A percentile compares a stretch with the other conserved stretches of the same genome.
phyloP scores from a whole-genome alignment of 202 grass and related monocot genomes.

The Panicum hallii region DNA sequence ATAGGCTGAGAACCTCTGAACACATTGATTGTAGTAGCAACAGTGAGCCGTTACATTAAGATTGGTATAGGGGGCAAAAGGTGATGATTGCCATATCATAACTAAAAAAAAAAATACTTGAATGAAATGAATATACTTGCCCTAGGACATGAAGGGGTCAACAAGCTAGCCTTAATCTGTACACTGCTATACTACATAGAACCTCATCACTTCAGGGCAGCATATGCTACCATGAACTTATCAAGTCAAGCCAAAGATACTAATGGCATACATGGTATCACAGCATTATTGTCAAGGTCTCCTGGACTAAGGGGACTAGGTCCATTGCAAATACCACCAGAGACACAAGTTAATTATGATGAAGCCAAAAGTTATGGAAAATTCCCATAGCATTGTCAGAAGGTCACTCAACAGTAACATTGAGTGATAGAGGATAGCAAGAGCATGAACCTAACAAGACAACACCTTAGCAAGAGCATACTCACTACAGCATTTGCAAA shows the following conservation, averaged over 20 bases:
- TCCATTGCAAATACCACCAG: slow-evolving; percentile 37
- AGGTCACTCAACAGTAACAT: background rate
- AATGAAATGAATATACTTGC: background rate
- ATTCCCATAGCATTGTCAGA: background rate
- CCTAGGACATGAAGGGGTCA: background rate
- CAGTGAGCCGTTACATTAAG: background rate
- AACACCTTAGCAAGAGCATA: background rate
- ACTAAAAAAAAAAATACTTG: background rate
- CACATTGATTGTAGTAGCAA: slow-evolving; percentile 18
- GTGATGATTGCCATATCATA: background rate
- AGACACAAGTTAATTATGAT: slow-evolving; percentile 28
- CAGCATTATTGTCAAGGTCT: slow-evolving; percentile 10
- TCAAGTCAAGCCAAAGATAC: slow-evolving; percentile 7
- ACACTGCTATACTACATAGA: background rate
- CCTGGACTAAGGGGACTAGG: slow-evolving; percentile 15
- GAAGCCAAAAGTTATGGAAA: slow-evolving; percentile 1
- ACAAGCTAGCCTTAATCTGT: background rate
- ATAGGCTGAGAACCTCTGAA: background rate
- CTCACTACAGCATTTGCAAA: slow-evolving; percentile 28
- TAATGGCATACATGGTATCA: slow-evolving; percentile 14
- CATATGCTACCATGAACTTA: slow-evolving; percentile 26
- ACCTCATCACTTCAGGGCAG: background rate
- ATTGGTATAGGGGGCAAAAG: background rate
- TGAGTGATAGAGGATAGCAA: slow-evolving; percentile 1
- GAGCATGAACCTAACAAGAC: background rate